Conservation (phyloP, 2,329 filamentous ascomycete genomes). For the Penicillium sp. region DNA sequence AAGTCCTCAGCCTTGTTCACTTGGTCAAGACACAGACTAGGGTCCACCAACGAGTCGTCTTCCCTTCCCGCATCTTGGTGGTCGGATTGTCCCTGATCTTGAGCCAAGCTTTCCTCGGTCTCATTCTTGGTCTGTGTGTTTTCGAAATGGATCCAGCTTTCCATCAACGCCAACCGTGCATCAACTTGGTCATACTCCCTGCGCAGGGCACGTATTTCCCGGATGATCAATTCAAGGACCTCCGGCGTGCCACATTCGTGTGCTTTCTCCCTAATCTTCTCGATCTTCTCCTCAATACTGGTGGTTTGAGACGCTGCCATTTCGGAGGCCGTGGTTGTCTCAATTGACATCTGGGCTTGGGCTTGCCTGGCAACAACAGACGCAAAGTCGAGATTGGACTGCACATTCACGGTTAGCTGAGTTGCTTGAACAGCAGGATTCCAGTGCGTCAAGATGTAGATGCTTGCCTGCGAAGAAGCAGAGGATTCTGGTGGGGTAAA, state of each 20-base stretch:
- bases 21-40: background rate
- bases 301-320: background rate
- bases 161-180: background rate
- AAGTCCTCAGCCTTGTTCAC: background rate
- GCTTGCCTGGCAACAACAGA: background rate
- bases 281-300: background rate
- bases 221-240: background rate
- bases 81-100: background rate
- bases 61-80: background rate
- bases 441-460: no score
- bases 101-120: background rate
- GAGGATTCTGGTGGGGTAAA: no score
- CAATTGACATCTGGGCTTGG: background rate
- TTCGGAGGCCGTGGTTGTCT: background rate
- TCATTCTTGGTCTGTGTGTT: background rate
- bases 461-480: no score
- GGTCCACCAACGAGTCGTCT: background rate
- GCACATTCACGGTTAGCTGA: no score
- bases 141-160: background rate
- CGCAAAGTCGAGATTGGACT: background rate
- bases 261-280: background rate
- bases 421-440: no score
- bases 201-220: background rate
- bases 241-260: background rate
- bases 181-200: background rate